These are phyloP conservation scores for Yamadazyma spencermartinsiae DNA, from an alignment of 1,139 yeast species.

Conservation along the genomic window DNA sequence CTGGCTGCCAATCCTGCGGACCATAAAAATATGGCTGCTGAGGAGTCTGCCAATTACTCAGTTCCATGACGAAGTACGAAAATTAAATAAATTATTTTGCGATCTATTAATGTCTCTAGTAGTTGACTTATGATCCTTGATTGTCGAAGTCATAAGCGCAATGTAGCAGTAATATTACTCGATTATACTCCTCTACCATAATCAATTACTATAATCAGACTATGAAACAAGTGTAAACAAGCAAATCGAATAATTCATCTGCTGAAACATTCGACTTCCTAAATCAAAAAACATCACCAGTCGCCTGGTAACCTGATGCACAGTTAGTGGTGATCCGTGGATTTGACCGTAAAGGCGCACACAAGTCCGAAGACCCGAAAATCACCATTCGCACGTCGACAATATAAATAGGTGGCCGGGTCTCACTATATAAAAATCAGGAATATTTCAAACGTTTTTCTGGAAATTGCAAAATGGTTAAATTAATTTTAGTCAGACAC, in stretches of 20 bases:
- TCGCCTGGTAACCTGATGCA: conserved; percentile 5
- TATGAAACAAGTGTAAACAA: too few species aligned
- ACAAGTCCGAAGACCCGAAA: conserved; percentile 29
- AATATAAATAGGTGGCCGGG: neutral
- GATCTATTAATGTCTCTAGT: too few species aligned
- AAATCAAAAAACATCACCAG: neutral
- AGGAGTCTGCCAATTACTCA: conserved; percentile 1
- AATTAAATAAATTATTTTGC: too few species aligned
- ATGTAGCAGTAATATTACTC: too few species aligned
- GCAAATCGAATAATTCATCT: too few species aligned
- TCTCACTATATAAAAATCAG: conserved; percentile 11
- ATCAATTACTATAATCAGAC: too few species aligned
- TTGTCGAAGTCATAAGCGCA: too few species aligned
- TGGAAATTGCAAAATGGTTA: conserved; percentile 44
- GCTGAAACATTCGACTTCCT: too few species aligned
- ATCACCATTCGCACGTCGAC: conserved; percentile 12
- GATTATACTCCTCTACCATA: too few species aligned
- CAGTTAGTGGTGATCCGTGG: too few species aligned
- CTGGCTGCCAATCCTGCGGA: conserved; percentile 92
- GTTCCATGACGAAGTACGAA: neutral
- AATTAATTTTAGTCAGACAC: conserved; percentile 88
- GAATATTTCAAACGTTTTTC: neutral
- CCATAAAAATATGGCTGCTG: conserved; percentile 47
- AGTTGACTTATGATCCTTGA: too few species aligned
- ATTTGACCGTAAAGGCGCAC: conserved; percentile 22